phyloP scores from a whole-genome alignment of 2,329 filamentous ascomycete species.

The Biscogniauxia sp. region DNA sequence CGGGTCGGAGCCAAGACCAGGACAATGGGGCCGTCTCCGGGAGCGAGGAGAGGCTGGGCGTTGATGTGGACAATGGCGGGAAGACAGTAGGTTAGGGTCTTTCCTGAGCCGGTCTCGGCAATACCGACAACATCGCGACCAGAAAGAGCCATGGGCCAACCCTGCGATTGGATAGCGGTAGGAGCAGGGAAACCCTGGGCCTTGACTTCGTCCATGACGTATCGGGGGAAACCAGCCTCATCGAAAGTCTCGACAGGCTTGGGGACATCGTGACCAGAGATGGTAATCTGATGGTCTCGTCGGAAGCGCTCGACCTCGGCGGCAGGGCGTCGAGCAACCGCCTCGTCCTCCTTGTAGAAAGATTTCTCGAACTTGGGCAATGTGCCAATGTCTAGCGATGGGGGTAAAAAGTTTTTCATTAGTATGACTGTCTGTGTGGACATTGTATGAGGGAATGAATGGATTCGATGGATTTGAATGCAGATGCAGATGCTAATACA shows the following conservation, averaged over 20 bases:
- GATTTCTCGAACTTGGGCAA: constrained; percentile 98
- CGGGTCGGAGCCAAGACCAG: constrained; percentile 93
- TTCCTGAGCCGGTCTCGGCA: constrained; percentile 97
- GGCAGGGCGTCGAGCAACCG: constrained; percentile 69
- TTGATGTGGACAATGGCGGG: constrained; percentile 99
- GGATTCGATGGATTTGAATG: too few species aligned
- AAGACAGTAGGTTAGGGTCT: constrained; percentile 97
- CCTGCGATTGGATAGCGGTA: constrained; percentile 95
- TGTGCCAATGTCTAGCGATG: constrained; percentile 62
- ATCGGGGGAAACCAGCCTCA: constrained; percentile 93
- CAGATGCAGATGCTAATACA: constrained; percentile 37
- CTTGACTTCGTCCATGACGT: constrained; percentile 99
- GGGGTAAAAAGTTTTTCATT: constrained; percentile 25
- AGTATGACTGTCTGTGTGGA: too few species aligned
- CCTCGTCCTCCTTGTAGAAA: constrained; percentile 94
- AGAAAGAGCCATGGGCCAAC: constrained; percentile 98
- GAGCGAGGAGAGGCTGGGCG: constrained; percentile 91
- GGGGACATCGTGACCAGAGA: constrained; percentile 77
- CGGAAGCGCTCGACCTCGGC: constrained; percentile 88
- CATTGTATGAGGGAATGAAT: too few species aligned
- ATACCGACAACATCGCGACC: constrained; percentile 98
- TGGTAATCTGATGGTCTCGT: constrained; percentile 77
- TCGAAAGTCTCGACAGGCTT: constrained; percentile 97
- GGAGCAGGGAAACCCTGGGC: constrained; percentile 91
- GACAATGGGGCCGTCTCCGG: constrained; percentile 94